Percentiles rank a stretch among this genome's conserved stretches.
Evolutionary conservation across 1,139 yeast genomes (phyloP).

Genomic region (Hemisphaericaspora xylanilytica): DNA sequence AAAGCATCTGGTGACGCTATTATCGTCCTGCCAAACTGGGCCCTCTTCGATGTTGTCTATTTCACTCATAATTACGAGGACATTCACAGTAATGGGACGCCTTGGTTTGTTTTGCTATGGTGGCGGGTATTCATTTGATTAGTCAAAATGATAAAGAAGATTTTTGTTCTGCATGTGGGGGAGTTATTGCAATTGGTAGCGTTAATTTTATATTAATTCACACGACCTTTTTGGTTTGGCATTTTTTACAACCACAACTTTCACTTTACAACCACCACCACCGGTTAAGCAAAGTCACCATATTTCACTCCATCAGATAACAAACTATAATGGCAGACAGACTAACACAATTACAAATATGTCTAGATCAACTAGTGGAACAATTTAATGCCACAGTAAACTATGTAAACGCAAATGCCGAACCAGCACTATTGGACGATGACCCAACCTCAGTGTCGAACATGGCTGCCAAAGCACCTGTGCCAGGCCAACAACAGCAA

Average conservation of each 20-base stretch:
- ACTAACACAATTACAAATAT: constrained; percentile 85
- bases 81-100: too few relatives aligned
- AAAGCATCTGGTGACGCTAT: constrained; percentile 55
- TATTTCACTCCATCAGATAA: neutral
- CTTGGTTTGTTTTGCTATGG: too few relatives aligned
- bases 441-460: constrained; percentile 39
- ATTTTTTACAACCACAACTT: too few relatives aligned
- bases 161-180: neutral
- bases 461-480: constrained; percentile 45
- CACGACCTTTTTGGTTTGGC: neutral
- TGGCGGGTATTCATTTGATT: neutral
- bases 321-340: constrained; percentile 64
- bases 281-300: neutral
- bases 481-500: constrained; percentile 35
- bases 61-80: neutral
- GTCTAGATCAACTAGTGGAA: constrained; percentile 87
- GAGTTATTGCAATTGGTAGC: too few relatives aligned
- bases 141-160: neutral
- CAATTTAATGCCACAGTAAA: constrained; percentile 90
- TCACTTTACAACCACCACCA: neutral
- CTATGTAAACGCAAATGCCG: constrained; percentile 62
- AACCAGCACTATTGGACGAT: constrained; percentile 38
- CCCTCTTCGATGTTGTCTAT: constrained; percentile 13
- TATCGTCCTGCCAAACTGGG: constrained; percentile 82
- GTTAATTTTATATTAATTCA: too few relatives aligned